Conservation (phyloP, 2,329 filamentous ascomycete genomes). For the Monilinia aucupariae region DNA sequence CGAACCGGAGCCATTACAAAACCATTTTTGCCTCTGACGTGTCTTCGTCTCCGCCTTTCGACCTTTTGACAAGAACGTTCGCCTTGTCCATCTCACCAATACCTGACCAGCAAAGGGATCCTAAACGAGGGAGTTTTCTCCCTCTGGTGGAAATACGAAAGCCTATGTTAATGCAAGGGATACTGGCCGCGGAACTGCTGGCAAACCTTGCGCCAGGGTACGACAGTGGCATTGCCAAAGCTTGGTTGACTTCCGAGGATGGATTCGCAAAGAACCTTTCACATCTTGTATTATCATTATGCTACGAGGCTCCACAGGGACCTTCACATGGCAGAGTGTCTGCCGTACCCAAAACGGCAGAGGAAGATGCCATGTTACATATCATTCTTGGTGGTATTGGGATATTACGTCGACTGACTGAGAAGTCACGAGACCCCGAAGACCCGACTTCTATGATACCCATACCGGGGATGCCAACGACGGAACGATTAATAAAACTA, state of each 20-base stretch:
- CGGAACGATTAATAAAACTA: conserved; percentile 61
- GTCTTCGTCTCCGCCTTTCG: conserved; percentile 57
- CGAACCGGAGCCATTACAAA: conserved; percentile 81
- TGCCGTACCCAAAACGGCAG: conserved; percentile 31
- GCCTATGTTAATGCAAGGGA: conserved; percentile 84
- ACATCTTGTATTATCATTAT: conserved; percentile 67
- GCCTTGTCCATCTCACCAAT: conserved; percentile 79
- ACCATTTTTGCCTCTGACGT: conserved; percentile 73
- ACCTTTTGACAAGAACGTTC: conserved; percentile 82
- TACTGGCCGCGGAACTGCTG: conserved; percentile 84
- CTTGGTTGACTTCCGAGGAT: conserved; percentile 79
- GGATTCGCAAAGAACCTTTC: conserved; percentile 78
- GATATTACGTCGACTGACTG: conserved; percentile 61
- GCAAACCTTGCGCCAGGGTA: conserved; percentile 65
- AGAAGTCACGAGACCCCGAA: conserved; percentile 59
- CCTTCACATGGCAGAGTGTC: conserved; percentile 36
- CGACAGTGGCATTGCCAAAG: conserved; percentile 66
- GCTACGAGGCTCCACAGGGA: conserved; percentile 48
- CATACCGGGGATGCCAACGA: conserved; percentile 57
- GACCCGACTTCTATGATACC: conserved; percentile 49
- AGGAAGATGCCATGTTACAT: conserved; percentile 35
- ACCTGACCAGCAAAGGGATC: conserved; percentile 61
- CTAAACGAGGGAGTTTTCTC: conserved; percentile 54
- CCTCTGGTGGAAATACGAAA: conserved; percentile 76
- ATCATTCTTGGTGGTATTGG: conserved; percentile 65